Conservation (phyloP, 75 land plant genomes). For the Isoetes taiwanensis region DNA sequence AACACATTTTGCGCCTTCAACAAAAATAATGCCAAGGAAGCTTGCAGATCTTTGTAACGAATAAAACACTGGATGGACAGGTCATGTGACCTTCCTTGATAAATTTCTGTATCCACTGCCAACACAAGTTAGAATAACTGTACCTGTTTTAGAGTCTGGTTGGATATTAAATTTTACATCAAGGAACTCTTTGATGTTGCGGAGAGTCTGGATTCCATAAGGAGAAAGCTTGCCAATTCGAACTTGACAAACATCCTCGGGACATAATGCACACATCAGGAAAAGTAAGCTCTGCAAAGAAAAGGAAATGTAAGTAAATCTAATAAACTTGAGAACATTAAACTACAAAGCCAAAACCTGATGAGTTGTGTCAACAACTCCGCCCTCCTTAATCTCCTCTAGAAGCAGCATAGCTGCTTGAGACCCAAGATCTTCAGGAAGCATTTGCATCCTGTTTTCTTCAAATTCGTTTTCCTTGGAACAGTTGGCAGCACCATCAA, state of each 20-base stretch:
- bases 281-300: constrained; percentile 68
- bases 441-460: constrained; percentile 25
- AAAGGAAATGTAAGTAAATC: not conserved
- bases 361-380: constrained; percentile 93
- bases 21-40: too few relatives aligned
- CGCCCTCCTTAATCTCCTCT: constrained; percentile 81
- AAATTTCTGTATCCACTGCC: constrained; percentile 80
- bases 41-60: too few relatives aligned
- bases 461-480: constrained; percentile 19
- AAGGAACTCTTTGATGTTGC: constrained; percentile 68
- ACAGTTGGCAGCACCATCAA: constrained; percentile 46
- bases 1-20: too few relatives aligned
- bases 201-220: constrained; percentile 59
- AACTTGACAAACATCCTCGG: constrained; percentile 82
- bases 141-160: constrained; percentile 64
- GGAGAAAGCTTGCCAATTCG: constrained; percentile 94
- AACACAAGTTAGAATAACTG: constrained; percentile 69
- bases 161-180: constrained; percentile 67
- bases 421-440: constrained; percentile 72
- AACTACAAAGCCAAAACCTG: too few relatives aligned
- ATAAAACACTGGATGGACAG: too few relatives aligned
- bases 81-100: constrained; percentile 57
- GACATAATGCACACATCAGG: constrained; percentile 86
- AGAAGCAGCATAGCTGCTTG: constrained; percentile 54
- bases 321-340: too few relatives aligned